phyloP scores from a whole-genome alignment of 805 yeast species.

The Myxozyma sirexii region DNA sequence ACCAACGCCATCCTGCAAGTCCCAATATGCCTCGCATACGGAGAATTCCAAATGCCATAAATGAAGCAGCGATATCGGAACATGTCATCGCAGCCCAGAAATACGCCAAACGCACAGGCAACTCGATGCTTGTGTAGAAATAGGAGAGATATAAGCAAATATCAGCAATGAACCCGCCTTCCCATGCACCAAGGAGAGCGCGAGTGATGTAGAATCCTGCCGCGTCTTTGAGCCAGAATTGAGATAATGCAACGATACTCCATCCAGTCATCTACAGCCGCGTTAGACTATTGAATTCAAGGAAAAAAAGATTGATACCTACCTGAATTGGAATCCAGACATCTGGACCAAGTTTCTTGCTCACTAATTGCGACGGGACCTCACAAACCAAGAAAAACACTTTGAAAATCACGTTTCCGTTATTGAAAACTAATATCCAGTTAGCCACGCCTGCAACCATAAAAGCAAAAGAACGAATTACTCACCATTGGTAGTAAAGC shows the following conservation, averaged over 20 bases:
- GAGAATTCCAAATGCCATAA: slow-evolving; percentile 55
- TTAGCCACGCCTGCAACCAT: no score
- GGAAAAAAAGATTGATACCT: background rate
- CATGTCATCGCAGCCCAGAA: slow-evolving; percentile 58
- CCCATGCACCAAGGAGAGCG: slow-evolving; percentile 56
- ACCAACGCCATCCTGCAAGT: slow-evolving; percentile 62
- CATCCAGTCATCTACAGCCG: slow-evolving; percentile 47
- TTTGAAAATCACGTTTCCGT: slow-evolving; percentile 51
- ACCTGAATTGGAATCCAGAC: slow-evolving; percentile 60
- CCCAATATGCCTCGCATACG: slow-evolving; percentile 51
- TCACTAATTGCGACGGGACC: slow-evolving; percentile 65
- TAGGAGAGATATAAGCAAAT: slow-evolving; percentile 62
- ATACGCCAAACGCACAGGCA: slow-evolving; percentile 57
- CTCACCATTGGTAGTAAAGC: slow-evolving; percentile 51
- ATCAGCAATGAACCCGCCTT: slow-evolving; percentile 69
- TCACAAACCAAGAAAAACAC: slow-evolving; percentile 60
- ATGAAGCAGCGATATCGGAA: slow-evolving; percentile 49
- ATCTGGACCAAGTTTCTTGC: slow-evolving; percentile 67
- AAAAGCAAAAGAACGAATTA: background rate
- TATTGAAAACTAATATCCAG: slow-evolving; percentile 19
- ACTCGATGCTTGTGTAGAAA: slow-evolving; percentile 60
- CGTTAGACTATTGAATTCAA: background rate
- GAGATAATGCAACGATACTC: slow-evolving; percentile 58
- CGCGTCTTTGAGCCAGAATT: slow-evolving; percentile 48
- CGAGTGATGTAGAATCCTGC: slow-evolving; percentile 53